Base-by-base conservation (phyloP, 495 filamentous ascomycete species). In the Xylaria flabelliformis region DNA sequence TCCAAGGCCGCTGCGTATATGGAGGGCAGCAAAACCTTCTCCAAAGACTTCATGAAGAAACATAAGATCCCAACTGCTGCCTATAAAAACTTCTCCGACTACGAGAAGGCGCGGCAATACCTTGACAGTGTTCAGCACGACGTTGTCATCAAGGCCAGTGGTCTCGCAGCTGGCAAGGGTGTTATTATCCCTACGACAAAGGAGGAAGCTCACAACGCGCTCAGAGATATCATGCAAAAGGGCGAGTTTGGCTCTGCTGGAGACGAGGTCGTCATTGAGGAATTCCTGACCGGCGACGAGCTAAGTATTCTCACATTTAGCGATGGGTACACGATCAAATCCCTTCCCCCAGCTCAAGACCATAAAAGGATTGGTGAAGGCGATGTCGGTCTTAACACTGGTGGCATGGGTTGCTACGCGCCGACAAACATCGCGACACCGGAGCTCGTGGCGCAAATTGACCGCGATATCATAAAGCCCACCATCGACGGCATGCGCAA, bases 351-450 rank as follows among this genome's bases (percentile, higher is more conserved):
- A 1, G 96, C 96, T 13, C 96, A 99, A 78, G 96, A 99, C 79
- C 96, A 98, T 84, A 99, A 99, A 86, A 89, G 92, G 62, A 92
- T 97, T 64, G 92, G 91, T 66, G 97, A 99, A 77, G 93, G 93
- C 64, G 96, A 99, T 76, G 87, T 89, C 46, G 96, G 96, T 3
- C 92, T 94, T 24, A 99, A 98, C 83, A 99, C 96, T 8, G 97
- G 96, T 61, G 97, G 96, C 17, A 98, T 99, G 96, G 96, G 96
- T 69, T 97, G 94, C 82, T 99, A 99, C 83, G 94, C 94, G 46
- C 94, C 94, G 21, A 97, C 94, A 0, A 90, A 88, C 69, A 92
- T 98, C 76, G 93, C 92, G 9, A 91, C 93, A 0, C 88, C 90
- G 67, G 87, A 89, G 41, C 84, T 95, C 19, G 83, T 97, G 29